These are phyloP conservation scores for Lactarius akahatsu DNA, from an alignment of 768 basidiomycete species.

Conservation along the genomic window DNA sequence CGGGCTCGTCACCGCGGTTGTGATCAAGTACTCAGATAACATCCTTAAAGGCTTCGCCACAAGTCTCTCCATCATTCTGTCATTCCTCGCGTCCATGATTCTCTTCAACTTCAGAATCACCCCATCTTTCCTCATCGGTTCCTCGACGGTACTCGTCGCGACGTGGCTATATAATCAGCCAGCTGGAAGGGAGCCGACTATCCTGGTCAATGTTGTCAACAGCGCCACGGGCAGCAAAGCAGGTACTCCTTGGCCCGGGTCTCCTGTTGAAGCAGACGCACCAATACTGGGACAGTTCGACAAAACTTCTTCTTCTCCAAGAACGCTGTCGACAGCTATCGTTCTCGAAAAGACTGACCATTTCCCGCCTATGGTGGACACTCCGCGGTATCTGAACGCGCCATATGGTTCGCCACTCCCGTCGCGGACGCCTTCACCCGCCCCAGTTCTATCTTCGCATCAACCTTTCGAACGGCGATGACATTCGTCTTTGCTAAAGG, in stretches of 20 bases:
- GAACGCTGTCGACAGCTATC: conserved; percentile 46
- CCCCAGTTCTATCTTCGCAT: conserved; percentile 31
- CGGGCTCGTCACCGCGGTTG: conserved; percentile 89
- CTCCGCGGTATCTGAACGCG: conserved; percentile 47
- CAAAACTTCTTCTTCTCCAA: conserved; percentile 50
- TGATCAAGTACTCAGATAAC: conserved; percentile 97
- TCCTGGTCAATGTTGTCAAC: conserved; percentile 36
- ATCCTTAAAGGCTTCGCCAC: conserved; percentile 98
- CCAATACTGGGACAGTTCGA: conserved; percentile 62
- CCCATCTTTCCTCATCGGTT: conserved; percentile 80
- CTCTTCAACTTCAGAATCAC: conserved; percentile 92
- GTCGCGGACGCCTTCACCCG: conserved; percentile 49
- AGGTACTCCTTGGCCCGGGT: conserved; percentile 42
- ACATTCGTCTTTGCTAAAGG: conserved; percentile 9
- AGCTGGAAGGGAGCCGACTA: conserved; percentile 39
- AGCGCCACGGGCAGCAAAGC: conserved; percentile 35
- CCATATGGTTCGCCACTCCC: conserved; percentile 52
- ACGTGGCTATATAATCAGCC: conserved; percentile 97
- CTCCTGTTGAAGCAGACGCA: conserved; percentile 49
- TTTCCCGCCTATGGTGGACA: conserved; percentile 44
- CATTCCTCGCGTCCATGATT: conserved; percentile 89
- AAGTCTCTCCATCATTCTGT: conserved; percentile 87
- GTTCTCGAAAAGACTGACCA: conserved; percentile 33
- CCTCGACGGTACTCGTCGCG: conserved; percentile 78
- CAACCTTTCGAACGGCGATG: conserved; percentile 21